Evolutionary conservation across 1,284 basidiomycete genomes (phyloP).

Genomic region (Trametes pubescens): DNA sequence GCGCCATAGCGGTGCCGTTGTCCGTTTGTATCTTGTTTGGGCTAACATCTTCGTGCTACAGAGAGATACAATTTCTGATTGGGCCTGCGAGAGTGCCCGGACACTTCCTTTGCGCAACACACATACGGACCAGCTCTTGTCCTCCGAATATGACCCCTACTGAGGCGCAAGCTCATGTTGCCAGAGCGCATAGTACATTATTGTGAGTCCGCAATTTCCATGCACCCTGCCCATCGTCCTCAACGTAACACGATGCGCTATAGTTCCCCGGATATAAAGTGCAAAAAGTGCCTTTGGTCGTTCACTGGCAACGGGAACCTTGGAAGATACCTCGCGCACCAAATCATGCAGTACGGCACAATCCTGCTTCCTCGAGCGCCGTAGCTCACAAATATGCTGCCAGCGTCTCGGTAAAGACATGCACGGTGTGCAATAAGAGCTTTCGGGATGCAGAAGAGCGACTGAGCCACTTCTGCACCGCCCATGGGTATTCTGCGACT

Average conservation of each 20-base stretch:
- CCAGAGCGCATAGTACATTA: neutral
- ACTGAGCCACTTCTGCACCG: neutral
- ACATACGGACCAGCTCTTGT: neutral
- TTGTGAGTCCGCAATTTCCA: neutral
- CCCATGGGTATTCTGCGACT: neutral
- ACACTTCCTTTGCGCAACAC: neutral
- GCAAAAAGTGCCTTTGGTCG: constrained; percentile 18
- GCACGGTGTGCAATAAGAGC: neutral
- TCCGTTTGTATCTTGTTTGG: neutral
- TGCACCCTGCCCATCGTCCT: neutral
- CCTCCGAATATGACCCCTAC: neutral
- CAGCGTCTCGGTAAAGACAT: neutral
- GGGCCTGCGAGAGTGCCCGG: neutral
- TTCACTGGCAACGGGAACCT: constrained; percentile 16
- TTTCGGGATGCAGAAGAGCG: neutral
- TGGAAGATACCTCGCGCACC: constrained; percentile 11
- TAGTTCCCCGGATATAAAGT: neutral
- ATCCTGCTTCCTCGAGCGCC: neutral
- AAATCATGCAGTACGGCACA: constrained; percentile 16
- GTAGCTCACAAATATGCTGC: neutral
- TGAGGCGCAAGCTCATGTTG: neutral
- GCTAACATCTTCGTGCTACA: neutral
- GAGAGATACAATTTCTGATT: neutral
- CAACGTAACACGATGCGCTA: no score
- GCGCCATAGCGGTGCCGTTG: neutral